Conservation (phyloP, 208 protist genomes). For the Borovskyia barvae region DNA sequence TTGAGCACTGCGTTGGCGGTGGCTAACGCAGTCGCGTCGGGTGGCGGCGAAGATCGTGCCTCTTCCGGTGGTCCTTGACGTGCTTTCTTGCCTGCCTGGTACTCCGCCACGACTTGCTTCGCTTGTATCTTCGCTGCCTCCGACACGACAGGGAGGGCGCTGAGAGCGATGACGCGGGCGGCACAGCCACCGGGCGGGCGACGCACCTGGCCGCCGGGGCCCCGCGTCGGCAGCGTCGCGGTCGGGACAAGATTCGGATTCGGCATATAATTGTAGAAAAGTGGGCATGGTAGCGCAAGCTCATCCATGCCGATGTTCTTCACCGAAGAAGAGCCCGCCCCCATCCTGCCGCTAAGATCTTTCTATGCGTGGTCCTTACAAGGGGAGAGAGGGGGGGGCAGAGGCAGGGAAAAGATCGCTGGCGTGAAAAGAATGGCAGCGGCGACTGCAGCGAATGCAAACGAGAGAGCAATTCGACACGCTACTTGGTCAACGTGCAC, state of each 20-base stretch:
- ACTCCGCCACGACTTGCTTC: constrained; percentile 7
- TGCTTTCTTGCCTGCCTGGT: constrained; percentile 4
- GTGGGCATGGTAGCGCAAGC: constrained; percentile 12
- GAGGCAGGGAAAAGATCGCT: too few species aligned
- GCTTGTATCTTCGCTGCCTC: constrained; percentile 8
- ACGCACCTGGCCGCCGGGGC: constrained; percentile 1
- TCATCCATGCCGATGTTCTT: not conserved
- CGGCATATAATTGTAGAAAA: constrained; percentile 35
- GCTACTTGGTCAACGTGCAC: too few species aligned
- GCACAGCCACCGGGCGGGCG: constrained; percentile 25
- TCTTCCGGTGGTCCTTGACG: constrained; percentile 4
- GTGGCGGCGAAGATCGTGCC: too few species aligned
- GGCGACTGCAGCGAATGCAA: too few species aligned
- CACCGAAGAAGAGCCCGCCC: not conserved
- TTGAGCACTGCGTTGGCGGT: constrained; percentile 16
- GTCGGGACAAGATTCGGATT: constrained; percentile 18
- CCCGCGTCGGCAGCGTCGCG: constrained; percentile 22
- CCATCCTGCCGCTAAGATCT: constrained; percentile 8
- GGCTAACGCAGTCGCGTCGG: too few species aligned
- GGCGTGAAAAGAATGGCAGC: too few species aligned
- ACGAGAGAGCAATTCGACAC: too few species aligned
- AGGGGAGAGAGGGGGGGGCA: too few species aligned
- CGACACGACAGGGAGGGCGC: constrained; percentile 20
- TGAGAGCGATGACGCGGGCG: constrained; percentile 28
- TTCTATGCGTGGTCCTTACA: too few species aligned